Evolutionary conservation across 495 filamentous ascomycete genomes (phyloP).

Genomic region (Cenococcum geophilum): DNA sequence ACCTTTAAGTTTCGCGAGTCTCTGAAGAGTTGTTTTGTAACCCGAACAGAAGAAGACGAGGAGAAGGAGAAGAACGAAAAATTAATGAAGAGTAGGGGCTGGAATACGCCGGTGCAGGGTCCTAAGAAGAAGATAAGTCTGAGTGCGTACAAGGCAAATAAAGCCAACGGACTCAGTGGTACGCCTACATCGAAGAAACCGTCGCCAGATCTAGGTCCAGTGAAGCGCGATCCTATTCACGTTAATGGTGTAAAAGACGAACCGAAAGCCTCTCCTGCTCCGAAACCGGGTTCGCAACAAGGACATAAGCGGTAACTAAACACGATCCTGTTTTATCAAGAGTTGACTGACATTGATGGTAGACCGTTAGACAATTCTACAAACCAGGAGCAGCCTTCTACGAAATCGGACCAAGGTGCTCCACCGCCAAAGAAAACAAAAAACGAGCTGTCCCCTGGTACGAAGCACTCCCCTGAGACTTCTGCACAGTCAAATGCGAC

Average conservation of each 20-base stretch:
- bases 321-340: no score
- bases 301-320: conserved; percentile 9
- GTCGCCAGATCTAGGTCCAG: conserved; percentile 21
- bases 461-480: conserved; percentile 14
- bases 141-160: conserved; percentile 31
- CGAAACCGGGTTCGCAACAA: background rate
- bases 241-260: conserved; percentile 14
- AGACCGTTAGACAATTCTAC: background rate
- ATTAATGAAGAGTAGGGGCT: conserved; percentile 14
- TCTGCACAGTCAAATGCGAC: conserved; percentile 23
- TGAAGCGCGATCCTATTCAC: conserved; percentile 1
- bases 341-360: no score
- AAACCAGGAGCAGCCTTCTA: background rate
- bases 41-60: conserved; percentile 19
- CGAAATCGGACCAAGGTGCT: background rate
- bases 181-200: conserved; percentile 20
- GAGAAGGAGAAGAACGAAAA: conserved; percentile 9
- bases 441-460: background rate
- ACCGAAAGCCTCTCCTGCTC: background rate
- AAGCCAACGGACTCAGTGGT: conserved; percentile 23
- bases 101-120: conserved; percentile 6
- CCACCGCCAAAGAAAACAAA: conserved; percentile 2
- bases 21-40: conserved; percentile 20
- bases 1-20: conserved; percentile 33
- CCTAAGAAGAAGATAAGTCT: conserved; percentile 34